Evolutionary conservation across 371 early-diverging fungal species (phyloP), one percentile per base, ranked within the genome.

Genomic region (Zychaea mexicana): DNA sequence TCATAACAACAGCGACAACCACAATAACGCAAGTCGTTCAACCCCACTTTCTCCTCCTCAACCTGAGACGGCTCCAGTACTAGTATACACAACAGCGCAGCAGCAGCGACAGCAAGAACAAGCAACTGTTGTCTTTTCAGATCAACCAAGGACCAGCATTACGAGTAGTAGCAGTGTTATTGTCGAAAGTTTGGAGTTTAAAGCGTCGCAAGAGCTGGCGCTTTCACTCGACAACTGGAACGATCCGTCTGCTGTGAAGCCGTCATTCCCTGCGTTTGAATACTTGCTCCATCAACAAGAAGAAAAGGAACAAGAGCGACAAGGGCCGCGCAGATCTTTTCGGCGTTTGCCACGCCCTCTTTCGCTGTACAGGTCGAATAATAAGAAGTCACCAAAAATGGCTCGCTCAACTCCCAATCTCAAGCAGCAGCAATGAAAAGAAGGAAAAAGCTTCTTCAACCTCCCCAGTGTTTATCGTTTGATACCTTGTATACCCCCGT

Each of bases 151-250:
- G n/a, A 24, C 49, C n/a, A 49, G 49, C 22, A 49, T 49, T 10
- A 49, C 46, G 46, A 46, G 60, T 13, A 60, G 32, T 10, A 55
- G 31, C 6, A 39, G 45, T 58, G 59, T 45, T 28, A 52, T 38
- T 52, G 53, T 53, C 36, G 62, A 61, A 53, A 33, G 45, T n/a
- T 39, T 61, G n/a, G 53, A 61, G 17, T 61, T 61, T 19, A 54
- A 45, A 42, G 62, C 52, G 13, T 52, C 62, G 32, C 62, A 49
- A 33, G 62, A 61, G 26, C 42, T 61, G 22, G 62, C 62, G 9
- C 21, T 52, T 22, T 53, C 49, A 15, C 36, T 61, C 12, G 36
- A 52, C 2, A 38, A 12, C 10, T 52, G 54, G 39, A 24, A 33
- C 28, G 45, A 33, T 22, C 33, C 36, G n/a, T 54, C 53, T 22